Base-by-base conservation (phyloP, 2,329 filamentous ascomycete genomes). In the Sarocladium brachiariae region DNA sequence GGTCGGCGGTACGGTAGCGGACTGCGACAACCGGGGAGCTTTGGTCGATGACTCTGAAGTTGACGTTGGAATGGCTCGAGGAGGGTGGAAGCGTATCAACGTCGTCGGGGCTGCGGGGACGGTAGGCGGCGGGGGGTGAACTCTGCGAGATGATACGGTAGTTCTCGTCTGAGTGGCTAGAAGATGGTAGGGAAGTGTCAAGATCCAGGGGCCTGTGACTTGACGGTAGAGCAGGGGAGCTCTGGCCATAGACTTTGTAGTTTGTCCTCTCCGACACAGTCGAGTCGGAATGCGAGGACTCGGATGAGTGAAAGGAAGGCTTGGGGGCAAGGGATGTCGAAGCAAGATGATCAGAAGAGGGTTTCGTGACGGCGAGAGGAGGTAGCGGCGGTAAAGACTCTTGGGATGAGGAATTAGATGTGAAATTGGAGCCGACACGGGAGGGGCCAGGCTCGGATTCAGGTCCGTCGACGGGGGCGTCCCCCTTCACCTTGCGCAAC, bases 241-340 rank as follows among this genome's bases (percentile, higher is more conserved):
- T 76, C 51, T 71, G 71, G 33, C 66, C 70, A 56, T 78, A 74
- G 18, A 78, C 66, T 58, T 78, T 74, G 70, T 78, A 78, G 58
- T 82, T 81, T 39, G 74, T 71, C 14, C 66, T 70, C 35, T 78
- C 75, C 14, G 74, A 75, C 2, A 69, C 55, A 3, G 74, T 77
- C 10, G 75, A 75, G 39, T 63, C 66, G 10, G 64, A 57, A 50
- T 63, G 57, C 47, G 61, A 60, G 5, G 66, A 54, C n/a, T 51
- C 49, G 21, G 49, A 50, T 21, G 51, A 52, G 19, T 50, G 45
- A 35, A 51, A 50, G 14, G 53, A 52, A 16, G 24, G 34, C 25
- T 53, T 52, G n/a, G 18, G 30, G 16, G 31, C 46, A 16, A 49
- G 46, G 4, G 31, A 16, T 9, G 46, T 31, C 21, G 46, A 49